Conservation (phyloP, 2,329 filamentous ascomycete genomes). For the Colletotrichum destructivum region DNA sequence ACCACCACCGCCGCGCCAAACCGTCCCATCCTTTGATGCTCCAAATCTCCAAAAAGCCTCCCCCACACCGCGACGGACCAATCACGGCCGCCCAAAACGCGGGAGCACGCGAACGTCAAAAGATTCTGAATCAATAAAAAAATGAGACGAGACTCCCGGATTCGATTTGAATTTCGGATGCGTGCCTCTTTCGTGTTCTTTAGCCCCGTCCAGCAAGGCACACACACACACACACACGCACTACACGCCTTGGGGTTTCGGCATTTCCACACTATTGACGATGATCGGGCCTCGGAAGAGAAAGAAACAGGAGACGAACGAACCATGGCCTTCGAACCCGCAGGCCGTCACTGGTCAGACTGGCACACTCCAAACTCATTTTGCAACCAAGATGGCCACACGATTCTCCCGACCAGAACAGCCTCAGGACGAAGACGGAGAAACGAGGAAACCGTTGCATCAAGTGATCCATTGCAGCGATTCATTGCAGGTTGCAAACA, state of each 20-base stretch:
- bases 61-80: constrained; percentile 23
- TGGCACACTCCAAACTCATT: background rate
- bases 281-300: background rate
- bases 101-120: constrained; percentile 21
- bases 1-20: background rate
- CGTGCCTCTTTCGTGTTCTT: constrained; percentile 7
- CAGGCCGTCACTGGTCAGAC: background rate
- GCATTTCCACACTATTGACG: background rate
- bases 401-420: background rate
- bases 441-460: too few species aligned
- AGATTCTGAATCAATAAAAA: background rate
- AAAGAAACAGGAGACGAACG: background rate
- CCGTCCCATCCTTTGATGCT: background rate
- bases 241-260: background rate
- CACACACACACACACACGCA: too few species aligned
- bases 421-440: too few species aligned
- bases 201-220: too few species aligned
- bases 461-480: too few species aligned
- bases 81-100: background rate
- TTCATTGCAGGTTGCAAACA: too few species aligned
- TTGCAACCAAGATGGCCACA: background rate
- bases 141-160: background rate
- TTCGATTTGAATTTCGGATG: background rate
- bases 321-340: background rate
- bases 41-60: constrained; percentile 8